phyloP scores from a whole-genome alignment of 148 eudicot genomes.

The Heliosperma pusillum region DNA sequence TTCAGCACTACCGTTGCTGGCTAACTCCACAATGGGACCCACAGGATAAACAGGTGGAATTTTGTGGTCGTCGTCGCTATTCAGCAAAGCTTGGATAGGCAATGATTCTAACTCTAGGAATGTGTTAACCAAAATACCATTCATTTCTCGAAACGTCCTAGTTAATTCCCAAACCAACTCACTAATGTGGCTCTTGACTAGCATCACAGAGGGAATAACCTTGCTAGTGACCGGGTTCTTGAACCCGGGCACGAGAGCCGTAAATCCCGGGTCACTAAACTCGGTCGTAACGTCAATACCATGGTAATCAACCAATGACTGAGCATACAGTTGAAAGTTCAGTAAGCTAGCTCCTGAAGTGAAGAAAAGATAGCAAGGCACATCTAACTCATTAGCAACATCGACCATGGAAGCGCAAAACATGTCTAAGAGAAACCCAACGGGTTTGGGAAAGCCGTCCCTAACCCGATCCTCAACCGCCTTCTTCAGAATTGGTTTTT shows the following conservation, averaged over 20 bases:
- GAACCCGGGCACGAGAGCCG: constrained; percentile 27
- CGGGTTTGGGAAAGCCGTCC: background rate
- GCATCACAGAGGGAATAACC: constrained; percentile 22
- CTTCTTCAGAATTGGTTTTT: constrained; percentile 26
- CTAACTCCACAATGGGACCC: constrained; percentile 31
- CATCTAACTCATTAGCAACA: constrained; percentile 31
- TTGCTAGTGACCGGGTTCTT: constrained; percentile 23
- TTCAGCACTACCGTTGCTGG: background rate
- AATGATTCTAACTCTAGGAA: constrained; percentile 30
- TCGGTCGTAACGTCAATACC: constrained; percentile 11
- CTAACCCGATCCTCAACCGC: constrained; percentile 18
- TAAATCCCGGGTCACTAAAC: constrained; percentile 20
- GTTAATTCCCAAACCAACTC: background rate
- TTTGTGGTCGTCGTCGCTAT: background rate
- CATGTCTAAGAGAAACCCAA: constrained; percentile 36
- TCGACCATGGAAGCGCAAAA: constrained; percentile 34
- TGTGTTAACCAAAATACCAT: constrained; percentile 39
- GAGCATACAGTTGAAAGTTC: constrained; percentile 23
- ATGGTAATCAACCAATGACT: constrained; percentile 13
- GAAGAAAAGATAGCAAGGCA: constrained; percentile 35
- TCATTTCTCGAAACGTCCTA: constrained; percentile 16
- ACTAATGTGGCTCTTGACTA: background rate
- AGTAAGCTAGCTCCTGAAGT: constrained; percentile 29
- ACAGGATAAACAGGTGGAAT: constrained; percentile 32
- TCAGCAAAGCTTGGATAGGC: background rate